Conservation (phyloP, 495 filamentous ascomycete species). For the Xylaria palmicola region DNA sequence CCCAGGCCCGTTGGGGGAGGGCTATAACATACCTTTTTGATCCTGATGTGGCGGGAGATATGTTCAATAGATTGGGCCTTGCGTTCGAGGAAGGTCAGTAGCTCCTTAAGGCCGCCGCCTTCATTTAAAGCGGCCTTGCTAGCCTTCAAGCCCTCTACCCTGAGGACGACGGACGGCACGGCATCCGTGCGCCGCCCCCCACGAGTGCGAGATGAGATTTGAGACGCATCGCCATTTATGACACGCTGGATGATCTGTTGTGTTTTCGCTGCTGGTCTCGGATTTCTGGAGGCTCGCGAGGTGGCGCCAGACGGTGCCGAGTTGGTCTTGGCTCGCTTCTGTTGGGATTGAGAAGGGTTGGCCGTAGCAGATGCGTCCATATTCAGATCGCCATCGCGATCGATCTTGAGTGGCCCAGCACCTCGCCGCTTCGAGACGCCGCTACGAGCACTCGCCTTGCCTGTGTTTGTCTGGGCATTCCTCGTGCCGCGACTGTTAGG, state of each 20-base stretch:
- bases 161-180: conserved; percentile 39
- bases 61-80: conserved; percentile 62
- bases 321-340: conserved; percentile 18
- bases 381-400: conserved; percentile 79
- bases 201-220: conserved; percentile 15
- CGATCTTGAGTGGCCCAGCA: conserved; percentile 49
- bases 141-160: conserved; percentile 67
- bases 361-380: conserved; percentile 60
- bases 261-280: conserved; percentile 32
- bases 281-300: conserved; percentile 30
- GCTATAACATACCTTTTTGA: conserved; percentile 78
- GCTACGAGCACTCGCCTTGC: conserved; percentile 44
- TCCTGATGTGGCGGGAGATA: conserved; percentile 57
- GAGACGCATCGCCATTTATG: conserved; percentile 27
- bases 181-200: conserved; percentile 13
- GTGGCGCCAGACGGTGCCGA: conserved; percentile 22
- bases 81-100: conserved; percentile 79
- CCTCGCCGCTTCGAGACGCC: conserved; percentile 70
- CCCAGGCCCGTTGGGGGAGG: conserved; percentile 37
- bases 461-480: conserved; percentile 13
- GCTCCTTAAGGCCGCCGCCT: conserved; percentile 68
- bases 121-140: conserved; percentile 70
- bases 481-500: conserved; percentile 33
- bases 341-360: conserved; percentile 32
- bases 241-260: conserved; percentile 36